phyloP scores from a whole-genome alignment of 495 filamentous ascomycete species.

The Penicillium argentinense region DNA sequence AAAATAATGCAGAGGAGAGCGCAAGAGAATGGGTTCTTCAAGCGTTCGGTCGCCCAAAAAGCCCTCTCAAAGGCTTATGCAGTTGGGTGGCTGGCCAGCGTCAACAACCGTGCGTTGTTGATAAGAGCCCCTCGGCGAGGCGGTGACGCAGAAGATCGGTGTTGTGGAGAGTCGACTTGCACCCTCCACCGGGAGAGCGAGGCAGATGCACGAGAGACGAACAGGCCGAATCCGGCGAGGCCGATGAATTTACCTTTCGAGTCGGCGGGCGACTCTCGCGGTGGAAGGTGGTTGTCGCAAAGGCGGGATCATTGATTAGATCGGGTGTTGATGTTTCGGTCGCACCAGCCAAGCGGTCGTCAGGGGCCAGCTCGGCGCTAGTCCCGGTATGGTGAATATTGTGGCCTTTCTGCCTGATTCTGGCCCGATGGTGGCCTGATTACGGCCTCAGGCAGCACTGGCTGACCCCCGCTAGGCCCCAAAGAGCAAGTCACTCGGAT shows the following conservation, averaged over 20 bases:
- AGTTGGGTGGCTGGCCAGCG: constrained; percentile 15
- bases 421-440: too few species aligned
- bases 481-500: constrained; percentile 11
- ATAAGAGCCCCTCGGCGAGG: constrained; percentile 41
- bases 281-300: constrained; percentile 25
- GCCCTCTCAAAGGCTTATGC: constrained; percentile 17
- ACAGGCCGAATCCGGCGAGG: constrained; percentile 5
- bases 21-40: background rate
- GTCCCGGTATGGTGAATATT: constrained; percentile 8
- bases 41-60: background rate
- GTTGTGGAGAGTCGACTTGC: constrained; percentile 16
- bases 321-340: constrained; percentile 32
- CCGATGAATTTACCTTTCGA: constrained; percentile 14
- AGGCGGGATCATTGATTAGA: constrained; percentile 27
- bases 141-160: constrained; percentile 39
- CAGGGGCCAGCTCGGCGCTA: constrained; percentile 29
- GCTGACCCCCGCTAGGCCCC: constrained; percentile 1
- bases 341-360: too few species aligned
- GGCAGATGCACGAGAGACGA: constrained; percentile 7
- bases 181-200: constrained; percentile 23
- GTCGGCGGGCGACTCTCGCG: constrained; percentile 12
- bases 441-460: constrained; percentile 2
- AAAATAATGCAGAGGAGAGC: constrained; percentile 6
- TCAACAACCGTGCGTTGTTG: constrained; percentile 31
- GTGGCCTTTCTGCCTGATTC: background rate